phyloP scores from a whole-genome alignment of 83 land plant species.

The Diphasiastrum complanatum region DNA sequence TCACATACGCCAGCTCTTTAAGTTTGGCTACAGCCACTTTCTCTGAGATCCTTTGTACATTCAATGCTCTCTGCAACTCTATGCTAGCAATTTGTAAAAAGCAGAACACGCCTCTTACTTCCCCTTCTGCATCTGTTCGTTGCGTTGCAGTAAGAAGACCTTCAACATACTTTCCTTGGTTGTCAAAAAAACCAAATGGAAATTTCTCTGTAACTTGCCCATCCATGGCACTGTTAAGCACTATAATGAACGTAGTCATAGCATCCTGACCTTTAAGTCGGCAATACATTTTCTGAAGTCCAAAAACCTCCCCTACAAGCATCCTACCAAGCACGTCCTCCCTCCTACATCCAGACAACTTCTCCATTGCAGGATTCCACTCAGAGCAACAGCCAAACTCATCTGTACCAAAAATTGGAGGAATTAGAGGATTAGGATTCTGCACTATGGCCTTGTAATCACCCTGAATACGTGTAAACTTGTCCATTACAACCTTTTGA shows the following conservation, averaged over 20 bases:
- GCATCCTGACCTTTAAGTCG: slow-evolving; percentile 79
- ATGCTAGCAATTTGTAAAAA: slow-evolving; percentile 30
- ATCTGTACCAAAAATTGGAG: slow-evolving; percentile 88
- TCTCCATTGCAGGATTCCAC: slow-evolving; percentile 93
- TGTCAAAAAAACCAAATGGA: slow-evolving; percentile 72
- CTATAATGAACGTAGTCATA: slow-evolving; percentile 76
- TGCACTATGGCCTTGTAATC: slow-evolving; percentile 83
- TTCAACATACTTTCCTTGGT: slow-evolving; percentile 66
- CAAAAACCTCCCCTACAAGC: slow-evolving; percentile 83
- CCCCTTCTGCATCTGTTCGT: slow-evolving; percentile 63
- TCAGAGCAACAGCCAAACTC: slow-evolving; percentile 74
- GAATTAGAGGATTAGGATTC: slow-evolving; percentile 80
- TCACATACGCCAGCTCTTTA: slow-evolving; percentile 77
- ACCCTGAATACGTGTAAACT: slow-evolving; percentile 61
- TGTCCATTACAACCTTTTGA: slow-evolving; percentile 58
- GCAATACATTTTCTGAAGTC: slow-evolving; percentile 54
- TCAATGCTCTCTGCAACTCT: slow-evolving; percentile 46
- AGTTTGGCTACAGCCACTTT: slow-evolving; percentile 57
- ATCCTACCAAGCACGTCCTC: slow-evolving; percentile 68
- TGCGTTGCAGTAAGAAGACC: slow-evolving; percentile 76
- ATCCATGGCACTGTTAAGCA: slow-evolving; percentile 67
- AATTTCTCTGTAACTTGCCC: slow-evolving; percentile 81
- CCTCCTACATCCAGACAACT: slow-evolving; percentile 68
- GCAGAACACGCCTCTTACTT: slow-evolving; percentile 73
- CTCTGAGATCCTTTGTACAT: slow-evolving; percentile 69